phyloP scores from a whole-genome alignment of 805 yeast genomes.

The Maudiozyma saulgeensis region DNA sequence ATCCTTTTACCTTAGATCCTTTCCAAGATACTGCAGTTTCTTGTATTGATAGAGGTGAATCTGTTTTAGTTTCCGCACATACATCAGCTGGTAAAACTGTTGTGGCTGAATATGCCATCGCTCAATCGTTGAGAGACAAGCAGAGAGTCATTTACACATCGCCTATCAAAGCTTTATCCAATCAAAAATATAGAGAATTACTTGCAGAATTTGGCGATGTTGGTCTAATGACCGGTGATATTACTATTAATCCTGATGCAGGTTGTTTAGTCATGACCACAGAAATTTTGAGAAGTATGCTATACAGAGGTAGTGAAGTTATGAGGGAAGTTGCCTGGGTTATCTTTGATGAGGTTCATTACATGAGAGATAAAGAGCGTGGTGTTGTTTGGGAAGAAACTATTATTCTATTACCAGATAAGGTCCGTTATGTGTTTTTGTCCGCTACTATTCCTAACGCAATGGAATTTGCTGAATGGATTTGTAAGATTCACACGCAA shows the following conservation, averaged over 20 bases:
- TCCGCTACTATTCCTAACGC: conserved; percentile 98
- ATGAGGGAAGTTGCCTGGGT: conserved; percentile 99
- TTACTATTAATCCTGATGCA: conserved; percentile 95
- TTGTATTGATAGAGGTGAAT: conserved; percentile 88
- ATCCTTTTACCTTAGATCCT: conserved; percentile 91
- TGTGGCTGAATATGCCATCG: conserved; percentile 94
- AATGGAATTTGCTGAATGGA: conserved; percentile 98
- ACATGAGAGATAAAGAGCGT: conserved; percentile 94
- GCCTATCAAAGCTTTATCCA: conserved; percentile 89
- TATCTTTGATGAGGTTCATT: conserved; percentile 94
- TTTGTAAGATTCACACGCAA: conserved; percentile 85
- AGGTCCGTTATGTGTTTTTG: conserved; percentile 85
- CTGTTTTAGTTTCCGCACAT: conserved; percentile 94
- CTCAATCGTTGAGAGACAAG: conserved; percentile 82
- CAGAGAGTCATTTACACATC: conserved; percentile 94
- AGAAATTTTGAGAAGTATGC: conserved; percentile 92
- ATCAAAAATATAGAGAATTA: conserved; percentile 88
- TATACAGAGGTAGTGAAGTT: conserved; percentile 93
- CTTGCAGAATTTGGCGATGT: conserved; percentile 92
- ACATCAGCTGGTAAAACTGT: conserved; percentile 97
- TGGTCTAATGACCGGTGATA: conserved; percentile 98
- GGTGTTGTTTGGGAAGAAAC: conserved; percentile 99
- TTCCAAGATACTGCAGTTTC: conserved; percentile 96
- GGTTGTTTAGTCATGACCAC: conserved; percentile 98
- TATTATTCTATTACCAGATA: conserved; percentile 87